A percentile compares a stretch with the other conserved stretches of the same genome.
These are phyloP conservation scores for Tetrapyrgos nigripes DNA, from an alignment of 1,284 basidiomycete species.

Conservation along the genomic window DNA sequence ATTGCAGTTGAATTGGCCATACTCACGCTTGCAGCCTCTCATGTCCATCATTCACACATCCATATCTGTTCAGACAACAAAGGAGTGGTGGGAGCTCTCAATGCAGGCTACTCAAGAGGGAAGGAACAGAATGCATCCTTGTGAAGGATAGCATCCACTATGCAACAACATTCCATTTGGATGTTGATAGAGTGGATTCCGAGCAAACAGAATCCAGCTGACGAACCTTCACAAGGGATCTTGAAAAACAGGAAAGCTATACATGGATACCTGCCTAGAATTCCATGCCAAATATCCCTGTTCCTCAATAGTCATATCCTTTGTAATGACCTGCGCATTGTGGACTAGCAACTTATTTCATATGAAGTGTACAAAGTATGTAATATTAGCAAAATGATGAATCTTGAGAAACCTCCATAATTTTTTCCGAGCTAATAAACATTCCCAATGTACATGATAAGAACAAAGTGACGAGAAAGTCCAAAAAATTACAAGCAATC, in stretches of 20 bases:
- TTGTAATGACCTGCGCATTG: too few species aligned
- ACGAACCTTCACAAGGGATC: conserved; percentile 32
- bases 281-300: conserved; percentile 1
- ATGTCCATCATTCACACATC: conserved; percentile 21
- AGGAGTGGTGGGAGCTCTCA: background rate
- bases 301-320: too few species aligned
- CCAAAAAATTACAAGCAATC: too few species aligned
- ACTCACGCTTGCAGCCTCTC: too few species aligned
- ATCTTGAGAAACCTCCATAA: too few species aligned
- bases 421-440: too few species aligned
- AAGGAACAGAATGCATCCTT: conserved; percentile 33
- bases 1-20: too few species aligned
- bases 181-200: conserved; percentile 22
- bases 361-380: too few species aligned
- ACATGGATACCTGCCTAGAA: conserved; percentile 4
- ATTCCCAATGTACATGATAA: too few species aligned
- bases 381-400: too few species aligned
- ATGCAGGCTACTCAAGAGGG: background rate
- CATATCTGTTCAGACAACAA: conserved; percentile 13
- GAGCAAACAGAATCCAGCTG: conserved; percentile 41
- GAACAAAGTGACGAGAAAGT: too few species aligned
- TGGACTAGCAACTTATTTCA: too few species aligned
- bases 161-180: conserved; percentile 26
- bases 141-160: conserved; percentile 25
- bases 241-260: background rate